Percentiles rank a stretch among this genome's conserved stretches.
These are phyloP conservation scores for Ceratocystis huliohia DNA, from an alignment of 2,329 filamentous ascomycete species.

Conservation along the genomic window DNA sequence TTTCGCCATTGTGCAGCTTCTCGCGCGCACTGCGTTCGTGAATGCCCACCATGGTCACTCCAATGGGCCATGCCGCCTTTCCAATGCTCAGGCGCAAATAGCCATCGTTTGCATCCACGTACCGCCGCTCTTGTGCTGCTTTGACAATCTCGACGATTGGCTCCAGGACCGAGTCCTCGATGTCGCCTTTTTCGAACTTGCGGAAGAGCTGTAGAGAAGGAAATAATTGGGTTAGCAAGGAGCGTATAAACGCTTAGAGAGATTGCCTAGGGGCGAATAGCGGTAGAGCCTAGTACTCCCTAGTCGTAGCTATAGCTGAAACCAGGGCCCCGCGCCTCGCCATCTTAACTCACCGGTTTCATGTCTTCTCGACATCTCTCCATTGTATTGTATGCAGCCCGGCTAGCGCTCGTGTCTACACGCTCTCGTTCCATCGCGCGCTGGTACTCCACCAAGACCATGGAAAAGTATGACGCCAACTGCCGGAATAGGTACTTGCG, in stretches of 20 bases:
- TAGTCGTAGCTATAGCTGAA: no score
- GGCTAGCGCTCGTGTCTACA: constrained; percentile 59
- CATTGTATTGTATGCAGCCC: constrained; percentile 73
- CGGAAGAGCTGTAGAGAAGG: constrained; percentile 53
- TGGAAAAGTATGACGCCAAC: constrained; percentile 86
- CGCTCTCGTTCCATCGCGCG: constrained; percentile 55
- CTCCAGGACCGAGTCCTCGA: constrained; percentile 66
- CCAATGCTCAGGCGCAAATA: constrained; percentile 88
- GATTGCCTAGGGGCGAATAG: not conserved
- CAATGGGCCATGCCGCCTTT: constrained; percentile 96
- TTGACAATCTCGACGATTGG: constrained; percentile 85
- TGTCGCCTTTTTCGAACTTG: constrained; percentile 68
- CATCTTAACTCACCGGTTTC: constrained; percentile 46
- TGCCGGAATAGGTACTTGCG: constrained; percentile 69
- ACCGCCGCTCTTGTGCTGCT: constrained; percentile 77
- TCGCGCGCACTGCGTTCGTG: constrained; percentile 92
- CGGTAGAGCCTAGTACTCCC: not conserved
- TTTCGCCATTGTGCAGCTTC: constrained; percentile 77
- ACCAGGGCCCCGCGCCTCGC: no score
- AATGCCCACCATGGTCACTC: constrained; percentile 99
- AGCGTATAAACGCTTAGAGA: not conserved
- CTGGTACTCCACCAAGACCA: constrained; percentile 86
- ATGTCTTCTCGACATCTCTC: constrained; percentile 77
- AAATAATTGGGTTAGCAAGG: constrained; percentile 15
- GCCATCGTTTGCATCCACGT: constrained; percentile 92